Base-by-base conservation (phyloP, 2,329 filamentous ascomycete genomes). In the Gnomoniopsis smithogilvyi region DNA sequence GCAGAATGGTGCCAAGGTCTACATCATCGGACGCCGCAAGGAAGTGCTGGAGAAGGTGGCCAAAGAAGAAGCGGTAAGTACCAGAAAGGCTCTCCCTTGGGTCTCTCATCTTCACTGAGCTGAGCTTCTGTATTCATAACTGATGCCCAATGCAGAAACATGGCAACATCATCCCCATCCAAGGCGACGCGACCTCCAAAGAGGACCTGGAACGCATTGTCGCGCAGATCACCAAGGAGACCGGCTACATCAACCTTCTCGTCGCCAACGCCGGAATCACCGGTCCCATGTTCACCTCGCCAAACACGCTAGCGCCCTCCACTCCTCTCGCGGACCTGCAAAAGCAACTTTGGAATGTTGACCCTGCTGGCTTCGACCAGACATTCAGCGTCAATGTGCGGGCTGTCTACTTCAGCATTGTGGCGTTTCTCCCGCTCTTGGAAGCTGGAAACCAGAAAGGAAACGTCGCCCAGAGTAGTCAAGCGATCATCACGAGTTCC, bases 361-460 rank as follows among this genome's bases (percentile, higher is more conserved):
- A 58, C n/a, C 45, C 45, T 6, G 45, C 11, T 6, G 7, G 6
- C 26, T 89, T 87, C 82, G 80, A 80, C 38, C 69, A 79, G 30
- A 81, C 81, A 0, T 83, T 83, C 70, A 77, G 80, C 49, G 82
- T 83, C 14, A 89, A 92, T 65, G 81, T 86, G 12, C 82, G 86
- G 0, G 81, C 81, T 11, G 80, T 87, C 0, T 90, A 85, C 70
- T 89, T 88, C 73, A 86, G 82, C 48, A 86, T 86, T 3, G 78
- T 85, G 0, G 88, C 87, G 0, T 89, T 91, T 65, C 73, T 92
- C 1, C 85, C 86, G 3, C 76, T 91, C 4, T 76, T 92, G 1
- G 81, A 88, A 64, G 80, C 79, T 3, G 84, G 83, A 0, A 83
- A 85, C 19, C 78, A 83, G 58, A 69, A 73, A 2, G 64, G 65